A percentile compares a stretch with the other conserved stretches of the same genome.
Evolutionary conservation across 106 monocot genomes (phyloP).

Genomic region (Dendrobium chrysotoxum): DNA sequence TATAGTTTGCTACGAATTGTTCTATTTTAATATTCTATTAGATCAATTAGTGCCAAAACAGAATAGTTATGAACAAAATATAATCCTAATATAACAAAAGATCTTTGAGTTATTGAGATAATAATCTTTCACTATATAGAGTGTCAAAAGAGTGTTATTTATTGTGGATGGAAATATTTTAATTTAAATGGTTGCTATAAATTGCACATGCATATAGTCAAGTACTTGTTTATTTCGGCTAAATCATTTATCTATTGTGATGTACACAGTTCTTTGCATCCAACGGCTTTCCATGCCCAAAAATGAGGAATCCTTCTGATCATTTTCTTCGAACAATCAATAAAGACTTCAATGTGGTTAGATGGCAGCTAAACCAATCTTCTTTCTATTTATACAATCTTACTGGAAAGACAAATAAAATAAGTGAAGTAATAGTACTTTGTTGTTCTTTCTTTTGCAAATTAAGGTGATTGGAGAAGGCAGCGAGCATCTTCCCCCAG

Average conservation of each 20-base stretch:
- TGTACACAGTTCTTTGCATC: constrained; percentile 9
- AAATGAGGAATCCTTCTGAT: constrained; percentile 12
- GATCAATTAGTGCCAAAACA: not conserved
- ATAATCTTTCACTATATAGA: too few relatives aligned
- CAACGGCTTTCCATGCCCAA: constrained; percentile 14
- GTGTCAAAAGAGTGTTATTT: too few relatives aligned
- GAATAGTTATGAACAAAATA: not conserved
- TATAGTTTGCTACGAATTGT: too few relatives aligned
- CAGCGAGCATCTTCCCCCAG: not conserved
- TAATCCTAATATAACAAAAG: too few relatives aligned
- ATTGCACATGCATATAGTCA: not conserved
- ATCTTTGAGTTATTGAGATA: too few relatives aligned
- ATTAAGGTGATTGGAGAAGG: too few relatives aligned
- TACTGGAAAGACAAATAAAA: too few relatives aligned
- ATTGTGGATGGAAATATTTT: too few relatives aligned
- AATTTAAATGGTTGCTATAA: too few relatives aligned
- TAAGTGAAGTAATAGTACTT: too few relatives aligned
- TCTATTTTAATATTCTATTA: too few relatives aligned
- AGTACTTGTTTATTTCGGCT: not conserved
- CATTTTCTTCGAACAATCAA: constrained; percentile 11
- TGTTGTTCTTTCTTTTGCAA: too few relatives aligned
- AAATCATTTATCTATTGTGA: not conserved
- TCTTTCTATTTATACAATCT: not conserved
- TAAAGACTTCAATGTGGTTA: constrained; percentile 12
- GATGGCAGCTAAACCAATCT: not conserved